Base-by-base conservation (phyloP, 108 stramenopile species). In the Pseudonitzschia multiseries region DNA sequence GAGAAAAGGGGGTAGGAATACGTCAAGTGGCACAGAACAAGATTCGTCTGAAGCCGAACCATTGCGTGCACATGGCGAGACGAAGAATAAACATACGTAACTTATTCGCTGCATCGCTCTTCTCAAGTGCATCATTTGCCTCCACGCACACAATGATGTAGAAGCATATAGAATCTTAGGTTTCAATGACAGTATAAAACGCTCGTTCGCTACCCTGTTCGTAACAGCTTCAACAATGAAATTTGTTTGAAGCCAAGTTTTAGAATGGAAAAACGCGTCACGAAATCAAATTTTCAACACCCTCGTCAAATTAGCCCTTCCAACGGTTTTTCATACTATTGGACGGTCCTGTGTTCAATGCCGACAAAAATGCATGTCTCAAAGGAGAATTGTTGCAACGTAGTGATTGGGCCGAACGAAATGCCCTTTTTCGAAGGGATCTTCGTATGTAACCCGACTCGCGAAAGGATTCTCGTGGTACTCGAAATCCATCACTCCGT, bases 391-490 rank as follows among this genome's bases (percentile, higher is more conserved):
- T 5, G 41, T 40, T 9, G 80, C 75, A 56, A 81, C 59, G 46
- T 70, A 79, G 57, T 87, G 82, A 65, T 93, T 93, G 4, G 92
- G 89, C 41, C 75, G 79, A 13, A 92, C 85, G 53, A 84, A 61
- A 61, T 86, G 84, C 18, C 66, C 46, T 62, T 63, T 41, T n/a
- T 79, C 81, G 33, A 90, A 89, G 14, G 89, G 92, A 80, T 93
- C 92, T 51, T 89, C 78, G 64, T 88, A 91, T 24, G 78, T 51
- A 64, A 91, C 87, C 42, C 83, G 79, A 28, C 89, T 89, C 14
- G 88, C 70, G 63, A 83, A 93, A 13, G 92, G 87, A 81, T 93
- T 93, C 43, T 65, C 36, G 29, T 68, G 20, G 65, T 93, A 93
- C n/a, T 65, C 26, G 24, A 80, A 57, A 14, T 80, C 62, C 41